phyloP scores from a whole-genome alignment of 208 protist genomes.

The Acanthamoeba divionensis region DNA sequence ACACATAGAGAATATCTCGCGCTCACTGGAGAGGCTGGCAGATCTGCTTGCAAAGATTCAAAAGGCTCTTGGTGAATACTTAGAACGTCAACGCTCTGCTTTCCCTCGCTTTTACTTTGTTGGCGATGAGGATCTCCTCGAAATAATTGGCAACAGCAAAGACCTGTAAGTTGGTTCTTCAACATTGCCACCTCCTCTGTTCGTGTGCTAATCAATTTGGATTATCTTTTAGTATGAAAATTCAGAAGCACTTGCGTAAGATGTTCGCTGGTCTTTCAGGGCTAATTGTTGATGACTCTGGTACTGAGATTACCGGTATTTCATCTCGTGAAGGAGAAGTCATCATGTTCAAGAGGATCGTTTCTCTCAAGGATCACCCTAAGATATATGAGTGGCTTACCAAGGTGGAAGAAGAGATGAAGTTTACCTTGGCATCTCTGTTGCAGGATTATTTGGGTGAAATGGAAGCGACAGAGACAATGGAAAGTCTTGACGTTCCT shows the following conservation, averaged over 20 bases:
- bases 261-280: conserved; percentile 98
- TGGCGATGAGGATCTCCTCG: conserved; percentile 99
- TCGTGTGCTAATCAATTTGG: background rate
- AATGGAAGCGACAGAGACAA: conserved; percentile 34
- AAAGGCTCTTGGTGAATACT: conserved; percentile 94
- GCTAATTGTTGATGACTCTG: conserved; percentile 79
- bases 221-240: conserved; percentile 70
- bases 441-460: background rate
- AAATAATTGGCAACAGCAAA: conserved; percentile 97
- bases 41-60: conserved; percentile 92
- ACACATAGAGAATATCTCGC: conserved; percentile 82
- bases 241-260: conserved; percentile 97
- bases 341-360: conserved; percentile 81
- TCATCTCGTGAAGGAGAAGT: conserved; percentile 90
- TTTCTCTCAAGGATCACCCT: conserved; percentile 73
- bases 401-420: conserved; percentile 89
- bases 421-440: conserved; percentile 79
- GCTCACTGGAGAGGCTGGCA: conserved; percentile 89
- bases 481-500: background rate
- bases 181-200: background rate
- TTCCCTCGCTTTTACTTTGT: conserved; percentile 99
- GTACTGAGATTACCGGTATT: conserved; percentile 85
- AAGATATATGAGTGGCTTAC: conserved; percentile 93
- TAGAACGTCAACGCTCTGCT: conserved; percentile 93
- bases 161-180: conserved; percentile 73